These are phyloP conservation scores for Fusarium sulawesiense DNA, from an alignment of 2,329 filamentous ascomycete species.

Conservation along the genomic window DNA sequence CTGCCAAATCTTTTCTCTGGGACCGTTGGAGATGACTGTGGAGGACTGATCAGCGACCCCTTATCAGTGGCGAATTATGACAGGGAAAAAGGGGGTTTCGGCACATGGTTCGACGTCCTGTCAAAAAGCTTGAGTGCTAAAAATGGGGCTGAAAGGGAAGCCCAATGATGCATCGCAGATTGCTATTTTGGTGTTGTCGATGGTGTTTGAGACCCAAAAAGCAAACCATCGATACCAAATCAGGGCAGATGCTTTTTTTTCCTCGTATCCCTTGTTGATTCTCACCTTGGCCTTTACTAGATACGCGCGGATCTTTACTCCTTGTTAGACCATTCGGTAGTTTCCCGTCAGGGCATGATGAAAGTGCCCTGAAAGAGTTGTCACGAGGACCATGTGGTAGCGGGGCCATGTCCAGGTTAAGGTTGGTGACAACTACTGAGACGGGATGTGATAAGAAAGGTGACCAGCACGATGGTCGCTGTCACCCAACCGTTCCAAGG, in stretches of 20 bases:
- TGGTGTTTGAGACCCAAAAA: conserved; percentile 25
- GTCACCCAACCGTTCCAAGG: conserved; percentile 29
- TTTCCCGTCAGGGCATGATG: conserved; percentile 35
- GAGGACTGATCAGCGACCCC: conserved; percentile 25
- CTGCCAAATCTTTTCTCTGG: conserved; percentile 28
- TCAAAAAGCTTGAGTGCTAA: conserved; percentile 15
- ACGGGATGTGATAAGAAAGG: conserved; percentile 38
- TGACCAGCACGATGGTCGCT: conserved; percentile 30
- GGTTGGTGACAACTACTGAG: conserved; percentile 23
- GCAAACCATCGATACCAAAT: conserved; percentile 23
- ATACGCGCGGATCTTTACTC: conserved; percentile 35
- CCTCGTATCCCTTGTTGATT: conserved; percentile 13
- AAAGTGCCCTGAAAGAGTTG: conserved; percentile 33
- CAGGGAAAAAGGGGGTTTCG: conserved; percentile 32
- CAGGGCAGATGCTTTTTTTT: conserved; percentile 22
- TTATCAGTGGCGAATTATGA: conserved; percentile 41
- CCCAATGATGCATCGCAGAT: conserved; percentile 31
- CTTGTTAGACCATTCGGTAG: conserved; percentile 28
- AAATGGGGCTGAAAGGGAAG: conserved; percentile 20
- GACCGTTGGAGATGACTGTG: conserved; percentile 18
- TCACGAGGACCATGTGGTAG: conserved; percentile 43
- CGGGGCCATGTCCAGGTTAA: conserved; percentile 35
- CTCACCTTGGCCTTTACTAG: conserved; percentile 17
- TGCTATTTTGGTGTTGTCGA: conserved; percentile 33
- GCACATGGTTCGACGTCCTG: conserved; percentile 6